These are phyloP conservation scores for Whalleya microplaca DNA, from an alignment of 2,329 filamentous ascomycete species.

Conservation along the genomic window DNA sequence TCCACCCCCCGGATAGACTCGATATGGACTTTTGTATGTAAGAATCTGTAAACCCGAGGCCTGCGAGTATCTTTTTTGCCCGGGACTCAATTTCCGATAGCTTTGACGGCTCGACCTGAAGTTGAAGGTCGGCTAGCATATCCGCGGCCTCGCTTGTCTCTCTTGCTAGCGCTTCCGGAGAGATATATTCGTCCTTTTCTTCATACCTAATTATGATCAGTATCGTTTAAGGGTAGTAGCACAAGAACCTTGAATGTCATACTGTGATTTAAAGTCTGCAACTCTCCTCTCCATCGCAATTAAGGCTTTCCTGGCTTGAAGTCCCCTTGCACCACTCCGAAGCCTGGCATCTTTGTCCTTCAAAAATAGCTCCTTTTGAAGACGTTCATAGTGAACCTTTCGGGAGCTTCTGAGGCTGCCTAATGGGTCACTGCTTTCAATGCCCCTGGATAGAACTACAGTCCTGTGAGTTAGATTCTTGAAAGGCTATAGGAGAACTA, in stretches of 20 bases:
- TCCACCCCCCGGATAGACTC: constrained; percentile 80
- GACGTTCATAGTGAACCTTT: constrained; percentile 62
- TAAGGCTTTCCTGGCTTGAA: constrained; percentile 75
- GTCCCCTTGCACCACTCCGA: constrained; percentile 74
- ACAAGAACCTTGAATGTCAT: constrained; percentile 28
- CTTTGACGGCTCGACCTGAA: constrained; percentile 68
- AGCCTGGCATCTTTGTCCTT: constrained; percentile 74
- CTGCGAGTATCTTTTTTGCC: constrained; percentile 67
- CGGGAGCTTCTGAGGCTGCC: constrained; percentile 65
- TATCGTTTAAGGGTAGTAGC: neutral
- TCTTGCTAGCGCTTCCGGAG: constrained; percentile 57
- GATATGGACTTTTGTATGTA: constrained; percentile 62
- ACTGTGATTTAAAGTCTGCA: constrained; percentile 59
- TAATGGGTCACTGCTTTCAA: constrained; percentile 61
- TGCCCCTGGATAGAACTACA: constrained; percentile 59
- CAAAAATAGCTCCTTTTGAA: constrained; percentile 67
- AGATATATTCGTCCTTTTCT: constrained; percentile 60
- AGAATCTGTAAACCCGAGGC: constrained; percentile 71
- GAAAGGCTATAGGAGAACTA: constrained; percentile 20
- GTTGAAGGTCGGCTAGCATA: constrained; percentile 69
- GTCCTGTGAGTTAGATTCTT: neutral
- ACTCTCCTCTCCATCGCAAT: constrained; percentile 70
- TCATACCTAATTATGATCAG: constrained; percentile 42
- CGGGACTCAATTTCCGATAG: constrained; percentile 66
- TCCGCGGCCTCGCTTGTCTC: constrained; percentile 74